Conservation (phyloP, 495 filamentous ascomycete genomes). For the Neurospora africana region DNA sequence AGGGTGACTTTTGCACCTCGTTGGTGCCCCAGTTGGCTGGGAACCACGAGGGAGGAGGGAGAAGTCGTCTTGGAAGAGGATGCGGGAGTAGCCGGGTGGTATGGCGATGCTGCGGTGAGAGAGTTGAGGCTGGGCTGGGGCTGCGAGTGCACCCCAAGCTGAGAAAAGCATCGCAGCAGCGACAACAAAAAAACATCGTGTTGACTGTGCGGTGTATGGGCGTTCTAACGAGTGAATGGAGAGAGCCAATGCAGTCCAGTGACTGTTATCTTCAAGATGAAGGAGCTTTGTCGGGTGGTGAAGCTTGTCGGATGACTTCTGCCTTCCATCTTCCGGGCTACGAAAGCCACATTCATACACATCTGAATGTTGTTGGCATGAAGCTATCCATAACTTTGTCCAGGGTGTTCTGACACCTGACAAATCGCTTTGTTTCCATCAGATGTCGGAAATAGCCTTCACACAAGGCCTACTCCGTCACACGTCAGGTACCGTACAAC, state of each 20-base stretch:
- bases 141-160: not conserved
- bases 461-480: not conserved
- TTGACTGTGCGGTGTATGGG: not conserved
- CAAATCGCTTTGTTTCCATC: not conserved
- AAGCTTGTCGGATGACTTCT: not conserved
- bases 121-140: not conserved
- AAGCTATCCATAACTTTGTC: not conserved
- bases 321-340: not conserved
- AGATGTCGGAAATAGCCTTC: not conserved
- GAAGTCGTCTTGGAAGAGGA: constrained; percentile 12
- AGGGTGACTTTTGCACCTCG: constrained; percentile 14
- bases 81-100: constrained; percentile 5
- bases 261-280: not conserved
- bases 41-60: not conserved
- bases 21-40: constrained; percentile 22
- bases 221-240: not conserved
- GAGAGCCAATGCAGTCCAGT: not conserved
- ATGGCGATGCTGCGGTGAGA: not conserved
- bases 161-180: not conserved
- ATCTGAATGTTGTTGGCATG: not conserved
- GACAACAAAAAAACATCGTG: not conserved
- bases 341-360: not conserved
- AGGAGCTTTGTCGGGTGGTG: not conserved
- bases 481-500: not conserved
- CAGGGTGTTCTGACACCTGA: not conserved